These are phyloP conservation scores for Metschnikowia gelsemii DNA, from an alignment of 805 yeast species.

Conservation along the genomic window DNA sequence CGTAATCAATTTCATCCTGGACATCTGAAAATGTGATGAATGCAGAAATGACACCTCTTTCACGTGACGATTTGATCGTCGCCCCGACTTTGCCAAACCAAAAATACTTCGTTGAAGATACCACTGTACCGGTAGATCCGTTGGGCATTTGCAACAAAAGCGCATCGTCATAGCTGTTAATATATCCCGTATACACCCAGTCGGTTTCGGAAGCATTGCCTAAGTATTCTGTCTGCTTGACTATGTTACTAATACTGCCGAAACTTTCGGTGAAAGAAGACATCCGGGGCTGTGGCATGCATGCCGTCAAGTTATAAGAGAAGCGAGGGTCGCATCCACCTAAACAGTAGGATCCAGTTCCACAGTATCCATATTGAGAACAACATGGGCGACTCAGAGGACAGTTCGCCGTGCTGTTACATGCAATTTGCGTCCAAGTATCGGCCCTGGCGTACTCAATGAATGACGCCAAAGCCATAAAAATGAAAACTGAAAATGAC, in stretches of 20 bases:
- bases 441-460: conserved; percentile 13
- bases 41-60: conserved; percentile 80
- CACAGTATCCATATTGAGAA: conserved; percentile 76
- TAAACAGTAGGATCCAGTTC: conserved; percentile 73
- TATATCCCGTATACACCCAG: conserved; percentile 70
- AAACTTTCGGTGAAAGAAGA: conserved; percentile 45
- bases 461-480: conserved; percentile 10
- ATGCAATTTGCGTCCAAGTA: conserved; percentile 27
- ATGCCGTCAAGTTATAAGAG: conserved; percentile 64
- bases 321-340: conserved; percentile 84
- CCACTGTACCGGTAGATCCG: conserved; percentile 69
- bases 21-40: conserved; percentile 78
- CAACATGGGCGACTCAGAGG: conserved; percentile 87
- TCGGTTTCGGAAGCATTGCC: conserved; percentile 69
- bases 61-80: conserved; percentile 68
- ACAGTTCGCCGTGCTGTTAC: conserved; percentile 58
- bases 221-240: conserved; percentile 43
- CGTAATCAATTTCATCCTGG: conserved; percentile 88
- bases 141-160: conserved; percentile 75
- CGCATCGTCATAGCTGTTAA: conserved; percentile 50
- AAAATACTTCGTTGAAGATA: conserved; percentile 73
- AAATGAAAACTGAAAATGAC: conserved; percentile 7
- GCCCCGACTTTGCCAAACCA: conserved; percentile 87
- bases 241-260: conserved; percentile 28
- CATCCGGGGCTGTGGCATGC: conserved; percentile 87